Evolutionary conservation across 345 rosid genomes (phyloP).

Genomic region (Arabidopsis suecica): DNA sequence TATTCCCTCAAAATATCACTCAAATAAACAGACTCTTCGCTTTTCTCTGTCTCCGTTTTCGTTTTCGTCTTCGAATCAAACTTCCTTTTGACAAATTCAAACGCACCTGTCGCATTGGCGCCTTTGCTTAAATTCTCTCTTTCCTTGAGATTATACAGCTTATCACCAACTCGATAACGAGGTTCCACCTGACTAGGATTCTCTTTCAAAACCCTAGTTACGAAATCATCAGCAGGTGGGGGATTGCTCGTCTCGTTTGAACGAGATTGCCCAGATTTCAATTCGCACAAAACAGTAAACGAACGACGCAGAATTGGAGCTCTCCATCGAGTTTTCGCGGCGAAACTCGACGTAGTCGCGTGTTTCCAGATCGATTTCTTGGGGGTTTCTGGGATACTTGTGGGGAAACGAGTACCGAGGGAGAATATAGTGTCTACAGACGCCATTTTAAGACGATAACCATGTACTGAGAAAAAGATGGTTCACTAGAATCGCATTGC

Average conservation of each 20-base stretch:
- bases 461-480: conserved; percentile 20
- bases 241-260: conserved; percentile 43
- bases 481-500: conserved; percentile 13
- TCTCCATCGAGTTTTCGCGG: conserved; percentile 42
- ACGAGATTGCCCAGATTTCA: conserved; percentile 42
- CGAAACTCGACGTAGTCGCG: conserved; percentile 25
- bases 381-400: conserved; percentile 15
- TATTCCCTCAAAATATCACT: conserved; percentile 78
- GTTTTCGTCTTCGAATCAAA: conserved; percentile 47
- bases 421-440: conserved; percentile 56
- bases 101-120: conserved; percentile 44
- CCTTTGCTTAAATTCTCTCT: conserved; percentile 56
- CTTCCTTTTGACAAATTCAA: conserved; percentile 54
- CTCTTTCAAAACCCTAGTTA: conserved; percentile 72
- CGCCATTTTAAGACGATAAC: conserved; percentile 47
- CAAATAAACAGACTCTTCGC: conserved; percentile 62
- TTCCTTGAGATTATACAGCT: conserved; percentile 66
- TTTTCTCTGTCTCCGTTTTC: conserved; percentile 37
- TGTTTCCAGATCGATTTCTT: conserved; percentile 34
- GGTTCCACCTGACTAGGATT: conserved; percentile 89
- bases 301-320: conserved; percentile 55
- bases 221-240: conserved; percentile 56
- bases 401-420: conserved; percentile 52
- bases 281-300: conserved; percentile 56
- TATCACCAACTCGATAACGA: conserved; percentile 61